These are phyloP conservation scores for Sindora glabra DNA, from an alignment of 306 rosid species.

Conservation along the genomic window DNA sequence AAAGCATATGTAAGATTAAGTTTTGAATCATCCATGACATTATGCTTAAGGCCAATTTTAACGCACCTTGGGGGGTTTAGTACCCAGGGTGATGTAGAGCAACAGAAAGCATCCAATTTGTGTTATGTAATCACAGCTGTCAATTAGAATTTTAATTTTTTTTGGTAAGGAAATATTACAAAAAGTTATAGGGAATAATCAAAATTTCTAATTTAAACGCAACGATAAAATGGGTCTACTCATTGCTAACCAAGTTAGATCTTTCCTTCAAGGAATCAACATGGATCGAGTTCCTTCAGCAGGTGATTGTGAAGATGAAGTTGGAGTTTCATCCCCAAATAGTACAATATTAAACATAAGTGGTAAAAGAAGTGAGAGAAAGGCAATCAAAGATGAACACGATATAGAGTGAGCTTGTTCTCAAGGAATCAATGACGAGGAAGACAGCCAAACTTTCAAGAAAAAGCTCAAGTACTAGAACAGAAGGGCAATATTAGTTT, in stretches of 20 bases:
- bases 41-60: too few species aligned
- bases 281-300: conserved; percentile 65
- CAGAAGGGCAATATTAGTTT: conserved; percentile 87
- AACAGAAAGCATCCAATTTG: too few species aligned
- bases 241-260: conserved; percentile 31
- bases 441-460: conserved; percentile 74
- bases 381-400: conserved; percentile 47
- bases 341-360: conserved; percentile 88
- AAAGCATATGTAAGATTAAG: too few species aligned
- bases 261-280: conserved; percentile 72
- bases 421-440: conserved; percentile 57
- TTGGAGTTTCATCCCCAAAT: conserved; percentile 76
- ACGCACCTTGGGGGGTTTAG: too few species aligned
- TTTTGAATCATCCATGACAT: too few species aligned
- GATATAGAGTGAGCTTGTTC: conserved; percentile 46
- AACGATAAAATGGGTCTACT: too few species aligned
- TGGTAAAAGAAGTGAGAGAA: conserved; percentile 87
- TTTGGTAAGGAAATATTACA: too few species aligned
- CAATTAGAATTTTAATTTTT: too few species aligned
- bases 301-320: conserved; percentile 73
- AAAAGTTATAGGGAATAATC: too few species aligned
- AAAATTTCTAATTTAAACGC: too few species aligned
- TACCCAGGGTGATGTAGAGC: too few species aligned
- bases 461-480: conserved; percentile 89
- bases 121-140: too few species aligned